A percentile compares a stretch with the other conserved stretches of the same genome.
Conservation (phyloP, 768 basidiomycete genomes). For the Psilocybe cyanescens region DNA sequence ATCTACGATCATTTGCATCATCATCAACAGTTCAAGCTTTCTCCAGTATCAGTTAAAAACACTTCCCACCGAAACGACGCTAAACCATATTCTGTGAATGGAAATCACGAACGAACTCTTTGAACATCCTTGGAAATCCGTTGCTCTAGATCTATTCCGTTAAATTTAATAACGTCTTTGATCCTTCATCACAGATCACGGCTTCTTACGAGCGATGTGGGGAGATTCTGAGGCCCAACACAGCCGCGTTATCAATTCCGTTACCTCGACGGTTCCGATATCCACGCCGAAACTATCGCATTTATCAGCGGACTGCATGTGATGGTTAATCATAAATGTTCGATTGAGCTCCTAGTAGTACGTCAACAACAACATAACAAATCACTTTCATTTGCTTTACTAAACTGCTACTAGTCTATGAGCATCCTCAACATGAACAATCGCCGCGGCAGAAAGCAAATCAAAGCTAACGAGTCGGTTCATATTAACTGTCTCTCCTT, state of each 20-base stretch:
- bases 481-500: background rate
- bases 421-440: background rate
- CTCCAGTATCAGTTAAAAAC: background rate
- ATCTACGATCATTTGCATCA: background rate
- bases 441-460: background rate
- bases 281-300: background rate
- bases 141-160: background rate
- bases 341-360: too few relatives aligned
- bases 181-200: background rate
- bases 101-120: background rate
- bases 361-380: background rate
- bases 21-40: background rate
- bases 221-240: background rate
- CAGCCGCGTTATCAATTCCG: background rate
- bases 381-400: background rate
- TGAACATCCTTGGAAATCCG: background rate
- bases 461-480: background rate
- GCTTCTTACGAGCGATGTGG: background rate
- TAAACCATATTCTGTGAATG: background rate
- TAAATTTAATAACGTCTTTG: background rate
- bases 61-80: background rate
- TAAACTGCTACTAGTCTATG: background rate
- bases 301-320: background rate
- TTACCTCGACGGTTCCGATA: conserved; percentile 1
- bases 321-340: background rate